A percentile compares a stretch with the other conserved stretches of the same genome.
Evolutionary conservation across 116 monocot genomes (phyloP).

Genomic region (Posidonia oceanica): DNA sequence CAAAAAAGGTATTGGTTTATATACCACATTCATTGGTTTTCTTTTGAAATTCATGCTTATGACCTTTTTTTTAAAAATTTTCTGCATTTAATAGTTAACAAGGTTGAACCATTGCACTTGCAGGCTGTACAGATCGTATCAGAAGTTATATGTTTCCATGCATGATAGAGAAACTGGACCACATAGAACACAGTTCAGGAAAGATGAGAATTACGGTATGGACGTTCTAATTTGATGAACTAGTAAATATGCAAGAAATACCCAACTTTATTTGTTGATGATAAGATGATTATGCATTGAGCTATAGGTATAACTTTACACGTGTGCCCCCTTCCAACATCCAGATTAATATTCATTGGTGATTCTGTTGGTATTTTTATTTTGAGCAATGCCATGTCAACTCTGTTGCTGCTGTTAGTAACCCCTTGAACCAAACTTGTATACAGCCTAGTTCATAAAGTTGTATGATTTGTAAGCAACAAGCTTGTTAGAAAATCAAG

Average conservation of each 20-base stretch:
- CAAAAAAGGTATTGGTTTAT: constrained; percentile 55
- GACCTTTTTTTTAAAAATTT: background rate
- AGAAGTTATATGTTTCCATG: constrained; percentile 89
- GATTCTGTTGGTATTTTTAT: no score
- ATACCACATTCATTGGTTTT: background rate
- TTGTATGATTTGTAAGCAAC: no score
- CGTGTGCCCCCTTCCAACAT: no score
- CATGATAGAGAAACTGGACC: constrained; percentile 78
- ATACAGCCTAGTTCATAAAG: no score
- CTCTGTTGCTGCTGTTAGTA: no score
- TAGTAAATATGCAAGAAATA: no score
- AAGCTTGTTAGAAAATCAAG: no score
- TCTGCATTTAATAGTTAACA: background rate
- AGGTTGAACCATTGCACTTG: background rate
- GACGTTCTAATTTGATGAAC: background rate
- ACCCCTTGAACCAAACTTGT: no score
- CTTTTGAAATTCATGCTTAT: background rate
- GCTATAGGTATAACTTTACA: no score
- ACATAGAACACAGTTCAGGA: constrained; percentile 94
- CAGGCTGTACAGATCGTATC: constrained; percentile 87
- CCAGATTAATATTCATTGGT: no score
- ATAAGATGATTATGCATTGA: no score
- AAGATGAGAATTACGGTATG: constrained; percentile 87
- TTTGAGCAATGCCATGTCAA: no score
- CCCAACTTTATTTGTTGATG: background rate